phyloP scores from a whole-genome alignment of 1,284 basidiomycete species.

The Amylostereum areolatum region DNA sequence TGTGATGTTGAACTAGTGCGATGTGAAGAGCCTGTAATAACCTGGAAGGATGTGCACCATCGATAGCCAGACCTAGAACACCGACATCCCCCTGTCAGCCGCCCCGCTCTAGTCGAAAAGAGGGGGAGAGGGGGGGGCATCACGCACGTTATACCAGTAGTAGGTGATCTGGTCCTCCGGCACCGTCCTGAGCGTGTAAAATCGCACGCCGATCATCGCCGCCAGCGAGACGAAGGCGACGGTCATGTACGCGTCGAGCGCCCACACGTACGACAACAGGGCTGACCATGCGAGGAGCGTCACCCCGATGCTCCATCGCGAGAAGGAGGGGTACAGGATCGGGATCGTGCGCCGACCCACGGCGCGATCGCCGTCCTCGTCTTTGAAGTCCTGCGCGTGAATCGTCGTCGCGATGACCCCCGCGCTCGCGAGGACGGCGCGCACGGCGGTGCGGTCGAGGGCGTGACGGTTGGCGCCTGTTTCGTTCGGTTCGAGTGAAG shows the following conservation, averaged over 20 bases:
- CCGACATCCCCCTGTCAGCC: too few species aligned
- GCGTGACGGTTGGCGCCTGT: conserved; percentile 4
- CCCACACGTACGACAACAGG: conserved; percentile 10
- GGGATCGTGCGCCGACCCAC: conserved; percentile 20
- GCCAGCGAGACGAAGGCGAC: conserved; percentile 7
- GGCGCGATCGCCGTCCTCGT: conserved; percentile 17
- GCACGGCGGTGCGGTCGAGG: conserved; percentile 12
- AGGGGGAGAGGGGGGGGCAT: too few species aligned
- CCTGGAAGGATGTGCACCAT: too few species aligned
- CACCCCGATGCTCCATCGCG: conserved; percentile 13
- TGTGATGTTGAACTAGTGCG: too few species aligned
- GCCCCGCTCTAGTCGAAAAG: too few species aligned
- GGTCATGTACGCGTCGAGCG: conserved; percentile 3
- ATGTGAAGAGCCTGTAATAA: too few species aligned
- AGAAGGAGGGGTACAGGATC: conserved; percentile 15
- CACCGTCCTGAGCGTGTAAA: conserved; percentile 8
- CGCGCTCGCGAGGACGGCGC: conserved; percentile 20
- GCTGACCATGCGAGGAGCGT: conserved; percentile 15
- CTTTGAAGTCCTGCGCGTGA: conserved; percentile 22
- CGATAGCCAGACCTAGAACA: too few species aligned
- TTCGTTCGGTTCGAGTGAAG: conserved; percentile 9
- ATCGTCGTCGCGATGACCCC: conserved; percentile 21
- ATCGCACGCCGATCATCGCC: conserved; percentile 15
- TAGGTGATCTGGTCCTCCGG: conserved; percentile 13
- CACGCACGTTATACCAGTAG: conserved; percentile 16